Evolutionary conservation across 2,329 filamentous ascomycete genomes (phyloP).

Genomic region (Chaetomiaceae sp.): DNA sequence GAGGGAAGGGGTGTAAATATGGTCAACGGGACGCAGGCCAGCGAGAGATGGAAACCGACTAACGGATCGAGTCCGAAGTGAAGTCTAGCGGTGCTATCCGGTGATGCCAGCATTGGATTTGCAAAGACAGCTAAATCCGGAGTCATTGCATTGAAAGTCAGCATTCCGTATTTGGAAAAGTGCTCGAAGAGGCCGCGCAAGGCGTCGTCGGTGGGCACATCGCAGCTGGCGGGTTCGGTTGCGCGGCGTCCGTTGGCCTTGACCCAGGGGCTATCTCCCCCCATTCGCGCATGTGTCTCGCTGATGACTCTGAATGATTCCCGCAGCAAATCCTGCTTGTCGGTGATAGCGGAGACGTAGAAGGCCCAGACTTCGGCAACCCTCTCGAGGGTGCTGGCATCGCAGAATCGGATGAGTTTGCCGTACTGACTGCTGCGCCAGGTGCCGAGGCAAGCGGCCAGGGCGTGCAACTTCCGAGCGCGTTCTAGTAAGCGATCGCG

Average conservation of each 20-base stretch:
- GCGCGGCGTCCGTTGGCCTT: neutral
- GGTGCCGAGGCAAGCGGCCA: conserved; percentile 32
- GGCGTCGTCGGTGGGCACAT: neutral
- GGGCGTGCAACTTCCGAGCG: conserved; percentile 35
- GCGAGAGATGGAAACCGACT: conserved; percentile 49
- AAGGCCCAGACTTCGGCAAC: conserved; percentile 3
- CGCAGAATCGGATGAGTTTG: conserved; percentile 9
- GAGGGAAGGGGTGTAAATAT: conserved; percentile 27
- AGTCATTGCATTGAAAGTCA: neutral
- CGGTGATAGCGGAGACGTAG: neutral
- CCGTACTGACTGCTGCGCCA: conserved; percentile 44
- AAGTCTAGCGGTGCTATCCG: conserved; percentile 32
- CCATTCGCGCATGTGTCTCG: too few species aligned
- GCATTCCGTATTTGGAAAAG: conserved; percentile 4
- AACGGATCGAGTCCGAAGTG: conserved; percentile 47
- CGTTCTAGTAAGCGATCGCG: conserved; percentile 35
- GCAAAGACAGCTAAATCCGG: neutral
- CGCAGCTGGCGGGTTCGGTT: neutral
- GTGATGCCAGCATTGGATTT: conserved; percentile 40
- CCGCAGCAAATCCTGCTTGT: neutral
- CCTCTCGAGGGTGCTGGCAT: neutral
- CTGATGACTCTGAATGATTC: neutral
- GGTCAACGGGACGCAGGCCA: conserved; percentile 33
- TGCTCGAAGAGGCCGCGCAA: neutral
- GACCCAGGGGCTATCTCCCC: neutral